These are phyloP conservation scores for Anthracocystis walkeri DNA, from an alignment of 1,284 basidiomycete species.

Conservation along the genomic window DNA sequence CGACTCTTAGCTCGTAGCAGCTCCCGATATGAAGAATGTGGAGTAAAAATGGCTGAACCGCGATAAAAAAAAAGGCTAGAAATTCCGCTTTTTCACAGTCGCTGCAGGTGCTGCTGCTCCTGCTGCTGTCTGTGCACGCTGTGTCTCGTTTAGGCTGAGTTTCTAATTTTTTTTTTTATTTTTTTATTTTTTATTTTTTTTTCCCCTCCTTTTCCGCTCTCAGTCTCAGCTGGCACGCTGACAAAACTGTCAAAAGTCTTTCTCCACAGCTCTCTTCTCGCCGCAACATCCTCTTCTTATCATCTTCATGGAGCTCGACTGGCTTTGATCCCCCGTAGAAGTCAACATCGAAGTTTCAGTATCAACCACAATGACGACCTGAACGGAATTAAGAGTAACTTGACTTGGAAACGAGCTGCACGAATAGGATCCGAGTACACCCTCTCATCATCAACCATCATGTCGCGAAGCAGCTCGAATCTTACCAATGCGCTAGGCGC, in stretches of 20 bases:
- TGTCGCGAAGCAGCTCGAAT: conserved; percentile 16
- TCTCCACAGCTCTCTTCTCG: not conserved
- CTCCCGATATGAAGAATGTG: no score
- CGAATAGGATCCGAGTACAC: not conserved
- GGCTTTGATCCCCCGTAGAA: not conserved
- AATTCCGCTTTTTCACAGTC: not conserved
- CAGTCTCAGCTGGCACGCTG: not conserved
- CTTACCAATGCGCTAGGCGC: conserved; percentile 4
- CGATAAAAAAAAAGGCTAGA: not conserved
- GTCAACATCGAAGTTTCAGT: no score
- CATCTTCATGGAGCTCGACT: not conserved
- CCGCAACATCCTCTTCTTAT: not conserved
- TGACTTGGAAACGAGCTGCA: not conserved
- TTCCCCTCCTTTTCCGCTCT: not conserved
- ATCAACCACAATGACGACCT: not conserved
- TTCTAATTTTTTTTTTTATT: not conserved
- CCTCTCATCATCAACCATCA: conserved; percentile 1
- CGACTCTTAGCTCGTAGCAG: no score
- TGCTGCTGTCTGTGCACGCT: not conserved
- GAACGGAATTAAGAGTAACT: not conserved
- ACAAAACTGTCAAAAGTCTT: not conserved
- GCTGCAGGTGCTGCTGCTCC: no score
- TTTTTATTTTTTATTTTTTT: no score
- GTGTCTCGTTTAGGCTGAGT: not conserved
- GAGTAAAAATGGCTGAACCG: no score